Base-by-base conservation (phyloP, 208 protist species). In the Hexamita inflata region DNA sequence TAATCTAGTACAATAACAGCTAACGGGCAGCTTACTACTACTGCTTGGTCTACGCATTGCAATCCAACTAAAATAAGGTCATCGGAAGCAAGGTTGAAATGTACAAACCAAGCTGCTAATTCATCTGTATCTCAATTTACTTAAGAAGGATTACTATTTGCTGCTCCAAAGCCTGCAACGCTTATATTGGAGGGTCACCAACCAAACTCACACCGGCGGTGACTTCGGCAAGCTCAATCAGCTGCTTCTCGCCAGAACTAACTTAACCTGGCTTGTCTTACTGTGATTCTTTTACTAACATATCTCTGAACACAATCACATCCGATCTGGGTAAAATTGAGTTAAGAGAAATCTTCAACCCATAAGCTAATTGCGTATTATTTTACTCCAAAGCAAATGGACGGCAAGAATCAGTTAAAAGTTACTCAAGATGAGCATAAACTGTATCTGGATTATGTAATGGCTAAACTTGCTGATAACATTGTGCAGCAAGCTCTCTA, bases 271-370 rank as follows among this genome's bases (percentile, higher is more conserved):
- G 28, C 13, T 29, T 62, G 35, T 40, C 38, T 24, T 7, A 7
- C 9, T 2, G 15, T n/a, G n/a, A 32, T 38, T 70, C 64, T 57
- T 70, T 70, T 24, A 70, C 34, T 32, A 70, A 34, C 32, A 70
- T 70, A 34, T 70, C 64, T 38, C 40, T 70, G 64, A 70, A 70
- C 4, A 70, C 64, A 15, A 70, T 15, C 4, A 70, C 64, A 45
- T 70, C 64, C n/a, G 64, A 70, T 15, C 28, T 7, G 9, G 64
- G 40, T n/a, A 70, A 38, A 11, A 70, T 38, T 28, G 64, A 70
- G 40, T 49, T 70, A 24, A 70, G 35, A 38, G 64, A 70, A 70
- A 70, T n/a, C 35, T 70, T 70, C 4, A 70, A 34, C 2, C 30
- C 64, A 49, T 40, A n/a, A n/a, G n/a, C n/a, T n/a, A n/a, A n/a